Evolutionary conservation across 371 early-diverging fungal genomes (phyloP).

Genomic region (Actinomucor elegans): DNA sequence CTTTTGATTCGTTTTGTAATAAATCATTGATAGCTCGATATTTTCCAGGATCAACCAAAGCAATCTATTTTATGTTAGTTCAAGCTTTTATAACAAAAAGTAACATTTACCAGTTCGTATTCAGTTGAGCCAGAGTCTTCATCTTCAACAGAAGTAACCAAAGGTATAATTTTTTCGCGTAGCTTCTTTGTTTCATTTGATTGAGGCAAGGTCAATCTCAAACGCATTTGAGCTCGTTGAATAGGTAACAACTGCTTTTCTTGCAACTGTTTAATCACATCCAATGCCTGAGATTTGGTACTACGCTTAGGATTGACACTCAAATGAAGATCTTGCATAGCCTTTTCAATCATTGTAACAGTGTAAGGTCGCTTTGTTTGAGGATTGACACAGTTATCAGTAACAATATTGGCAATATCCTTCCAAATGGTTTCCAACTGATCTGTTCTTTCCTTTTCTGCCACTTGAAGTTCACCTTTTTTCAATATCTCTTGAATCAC

Average conservation of each 20-base stretch:
- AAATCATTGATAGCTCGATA: conserved; percentile 82
- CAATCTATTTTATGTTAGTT: conserved; percentile 48
- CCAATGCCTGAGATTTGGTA: conserved; percentile 87
- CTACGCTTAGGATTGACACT: conserved; percentile 85
- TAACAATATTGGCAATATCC: conserved; percentile 93
- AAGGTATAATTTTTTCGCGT: conserved; percentile 71
- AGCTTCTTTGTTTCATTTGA: conserved; percentile 87
- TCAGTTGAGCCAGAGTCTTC: conserved; percentile 79
- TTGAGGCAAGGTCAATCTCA: conserved; percentile 72
- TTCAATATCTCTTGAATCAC: conserved; percentile 90
- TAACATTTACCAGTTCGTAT: conserved; percentile 72
- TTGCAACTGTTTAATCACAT: conserved; percentile 90
- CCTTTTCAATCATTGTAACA: conserved; percentile 96
- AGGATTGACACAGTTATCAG: conserved; percentile 95
- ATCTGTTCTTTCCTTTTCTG: conserved; percentile 91
- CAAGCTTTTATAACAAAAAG: not conserved
- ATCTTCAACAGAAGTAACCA: conserved; percentile 80
- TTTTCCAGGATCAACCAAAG: conserved; percentile 92
- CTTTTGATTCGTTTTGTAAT: conserved; percentile 80
- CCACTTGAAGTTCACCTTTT: conserved; percentile 96
- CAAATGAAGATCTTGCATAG: conserved; percentile 90
- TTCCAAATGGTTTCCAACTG: conserved; percentile 78
- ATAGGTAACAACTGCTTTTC: conserved; percentile 88
- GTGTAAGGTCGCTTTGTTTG: conserved; percentile 94
- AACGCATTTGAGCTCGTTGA: conserved; percentile 91